A percentile compares a stretch with the other conserved stretches of the same genome.
Conservation (phyloP, 2,329 filamentous ascomycete genomes). For the Diaporthe ampelina region DNA sequence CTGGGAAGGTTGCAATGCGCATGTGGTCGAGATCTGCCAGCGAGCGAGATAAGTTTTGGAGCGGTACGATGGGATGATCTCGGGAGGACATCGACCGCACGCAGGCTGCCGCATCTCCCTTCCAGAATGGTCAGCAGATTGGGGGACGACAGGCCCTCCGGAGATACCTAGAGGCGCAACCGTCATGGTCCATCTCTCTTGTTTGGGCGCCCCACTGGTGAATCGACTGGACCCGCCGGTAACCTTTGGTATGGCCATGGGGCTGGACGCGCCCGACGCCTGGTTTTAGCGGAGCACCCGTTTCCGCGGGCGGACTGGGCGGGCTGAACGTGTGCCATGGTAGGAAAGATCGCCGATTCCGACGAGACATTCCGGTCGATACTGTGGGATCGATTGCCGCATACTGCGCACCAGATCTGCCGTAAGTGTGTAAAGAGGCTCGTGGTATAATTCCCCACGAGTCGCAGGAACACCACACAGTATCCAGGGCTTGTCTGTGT, state of each 20-base stretch:
- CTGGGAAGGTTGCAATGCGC: constrained; percentile 15
- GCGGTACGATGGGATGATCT: constrained; percentile 30
- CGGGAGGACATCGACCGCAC: not conserved
- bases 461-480: not conserved
- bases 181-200: constrained; percentile 20
- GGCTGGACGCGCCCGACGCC: constrained; percentile 1
- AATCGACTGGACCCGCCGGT: constrained; percentile 10
- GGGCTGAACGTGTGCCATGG: not conserved
- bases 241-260: not conserved
- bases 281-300: constrained; percentile 26
- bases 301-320: constrained; percentile 12
- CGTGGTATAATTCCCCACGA: not conserved
- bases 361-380: not conserved
- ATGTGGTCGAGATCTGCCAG: constrained; percentile 18
- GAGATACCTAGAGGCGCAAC: constrained; percentile 28
- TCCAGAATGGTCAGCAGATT: constrained; percentile 1
- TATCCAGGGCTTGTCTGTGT: not conserved
- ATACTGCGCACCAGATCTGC: not conserved
- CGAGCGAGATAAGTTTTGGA: constrained; percentile 30
- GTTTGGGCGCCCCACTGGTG: not conserved
- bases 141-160: constrained; percentile 21
- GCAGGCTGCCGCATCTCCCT: not conserved
- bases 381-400: no score
- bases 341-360: constrained; percentile 13
- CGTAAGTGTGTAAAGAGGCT: not conserved